Conservation (phyloP, 73 alveolate species). For the Tetrahymena malaccensis region DNA sequence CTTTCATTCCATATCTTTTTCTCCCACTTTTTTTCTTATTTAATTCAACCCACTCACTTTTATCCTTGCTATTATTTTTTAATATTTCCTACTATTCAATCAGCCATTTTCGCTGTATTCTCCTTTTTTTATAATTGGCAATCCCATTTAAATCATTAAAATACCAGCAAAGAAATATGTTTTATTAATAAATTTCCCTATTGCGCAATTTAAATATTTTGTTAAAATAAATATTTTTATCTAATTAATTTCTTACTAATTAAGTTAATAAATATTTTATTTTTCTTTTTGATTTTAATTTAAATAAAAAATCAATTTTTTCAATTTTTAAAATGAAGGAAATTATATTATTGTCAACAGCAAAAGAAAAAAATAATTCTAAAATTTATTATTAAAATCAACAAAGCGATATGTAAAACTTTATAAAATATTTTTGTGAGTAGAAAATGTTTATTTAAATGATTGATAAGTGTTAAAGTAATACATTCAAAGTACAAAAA, state of each 20-base stretch:
- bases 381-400: no score
- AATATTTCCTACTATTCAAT: background rate
- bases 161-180: no score
- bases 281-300: background rate
- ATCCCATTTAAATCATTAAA: background rate
- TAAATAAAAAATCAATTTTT: no score
- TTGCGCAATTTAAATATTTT: background rate
- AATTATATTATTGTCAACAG: no score
- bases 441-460: no score
- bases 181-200: background rate
- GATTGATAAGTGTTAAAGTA: background rate
- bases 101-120: background rate
- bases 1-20: background rate
- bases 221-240: no score
- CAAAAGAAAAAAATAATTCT: no score
- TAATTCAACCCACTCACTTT: background rate
- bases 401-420: no score
- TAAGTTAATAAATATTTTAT: no score
- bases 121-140: background rate
- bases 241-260: background rate
- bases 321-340: no score
- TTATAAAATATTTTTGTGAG: no score
- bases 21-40: background rate
- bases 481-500: background rate
- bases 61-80: background rate